A percentile compares a stretch with the other conserved stretches of the same genome.
Conservation (phyloP, 148 eudicot species). For the Pharnaceum exiguum region DNA sequence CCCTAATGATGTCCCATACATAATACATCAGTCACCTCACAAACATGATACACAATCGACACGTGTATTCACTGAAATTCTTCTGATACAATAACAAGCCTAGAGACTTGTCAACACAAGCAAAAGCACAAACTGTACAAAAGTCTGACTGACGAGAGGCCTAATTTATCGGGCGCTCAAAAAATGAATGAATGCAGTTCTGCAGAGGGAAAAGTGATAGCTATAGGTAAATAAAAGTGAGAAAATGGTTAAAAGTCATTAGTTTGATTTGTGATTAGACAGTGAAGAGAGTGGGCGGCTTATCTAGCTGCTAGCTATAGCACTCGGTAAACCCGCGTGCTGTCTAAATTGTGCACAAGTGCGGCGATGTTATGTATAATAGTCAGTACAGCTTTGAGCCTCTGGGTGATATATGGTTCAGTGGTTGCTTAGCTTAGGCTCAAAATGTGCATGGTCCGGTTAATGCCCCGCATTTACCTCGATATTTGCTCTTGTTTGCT, state of each 20-base stretch:
- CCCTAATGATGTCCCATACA: not conserved
- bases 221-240: not conserved
- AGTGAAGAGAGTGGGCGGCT: not conserved
- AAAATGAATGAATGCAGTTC: not conserved
- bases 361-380: conserved; percentile 8
- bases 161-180: conserved; percentile 4
- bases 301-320: not conserved
- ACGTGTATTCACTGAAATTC: too few relatives aligned
- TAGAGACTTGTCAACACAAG: too few relatives aligned
- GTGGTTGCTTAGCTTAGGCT: not conserved
- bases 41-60: too few relatives aligned
- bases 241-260: not conserved
- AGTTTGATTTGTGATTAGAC: not conserved
- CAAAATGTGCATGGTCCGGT: conserved; percentile 10
- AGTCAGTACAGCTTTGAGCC: too few relatives aligned
- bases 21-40: conserved; percentile 3
- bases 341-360: not conserved
- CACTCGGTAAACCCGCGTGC: conserved; percentile 16
- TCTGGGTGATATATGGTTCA: conserved; percentile 10
- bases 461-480: conserved; percentile 28
- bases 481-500: conserved; percentile 11
- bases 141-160: too few relatives aligned
- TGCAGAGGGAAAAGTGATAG: not conserved
- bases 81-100: too few relatives aligned
- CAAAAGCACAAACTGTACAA: too few relatives aligned